phyloP scores from a whole-genome alignment of 805 yeast genomes.

The Lipomyces kockii region DNA sequence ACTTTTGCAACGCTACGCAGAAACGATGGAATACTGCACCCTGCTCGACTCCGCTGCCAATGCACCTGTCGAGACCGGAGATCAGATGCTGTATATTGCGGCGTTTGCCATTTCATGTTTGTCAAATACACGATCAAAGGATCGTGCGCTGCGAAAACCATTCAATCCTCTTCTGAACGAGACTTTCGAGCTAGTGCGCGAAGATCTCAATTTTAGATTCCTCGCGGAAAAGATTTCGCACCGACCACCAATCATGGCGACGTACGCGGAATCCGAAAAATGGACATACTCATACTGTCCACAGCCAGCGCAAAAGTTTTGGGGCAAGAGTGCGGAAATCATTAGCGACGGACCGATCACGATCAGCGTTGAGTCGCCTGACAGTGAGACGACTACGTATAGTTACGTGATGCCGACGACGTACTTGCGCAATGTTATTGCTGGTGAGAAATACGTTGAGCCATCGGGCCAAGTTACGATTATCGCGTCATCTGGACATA shows the following conservation, averaged over 20 bases:
- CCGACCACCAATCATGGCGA: conserved; percentile 83
- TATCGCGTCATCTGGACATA: conserved; percentile 64
- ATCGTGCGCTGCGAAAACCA: conserved; percentile 82
- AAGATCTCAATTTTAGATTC: conserved; percentile 74
- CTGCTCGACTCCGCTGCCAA: conserved; percentile 68
- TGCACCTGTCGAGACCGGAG: conserved; percentile 54
- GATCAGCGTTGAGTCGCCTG: conserved; percentile 57
- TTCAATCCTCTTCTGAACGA: conserved; percentile 95
- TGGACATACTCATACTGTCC: conserved; percentile 63
- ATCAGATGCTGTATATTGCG: conserved; percentile 65
- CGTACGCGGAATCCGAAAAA: conserved; percentile 67
- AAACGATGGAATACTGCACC: conserved; percentile 74
- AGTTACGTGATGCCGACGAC: conserved; percentile 85
- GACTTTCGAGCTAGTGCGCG: conserved; percentile 86
- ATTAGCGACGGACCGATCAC: conserved; percentile 71
- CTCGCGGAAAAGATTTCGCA: conserved; percentile 87
- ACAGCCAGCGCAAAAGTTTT: conserved; percentile 82
- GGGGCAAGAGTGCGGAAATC: conserved; percentile 93
- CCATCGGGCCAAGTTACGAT: conserved; percentile 74
- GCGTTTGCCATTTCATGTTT: conserved; percentile 79
- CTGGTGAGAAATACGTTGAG: conserved; percentile 93
- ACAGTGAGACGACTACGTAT: conserved; percentile 46
- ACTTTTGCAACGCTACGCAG: conserved; percentile 77
- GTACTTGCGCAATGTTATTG: conserved; percentile 80
- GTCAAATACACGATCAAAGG: conserved; percentile 72